Conservation (phyloP, 1,284 basidiomycete species). For the Puccinia coronata region DNA sequence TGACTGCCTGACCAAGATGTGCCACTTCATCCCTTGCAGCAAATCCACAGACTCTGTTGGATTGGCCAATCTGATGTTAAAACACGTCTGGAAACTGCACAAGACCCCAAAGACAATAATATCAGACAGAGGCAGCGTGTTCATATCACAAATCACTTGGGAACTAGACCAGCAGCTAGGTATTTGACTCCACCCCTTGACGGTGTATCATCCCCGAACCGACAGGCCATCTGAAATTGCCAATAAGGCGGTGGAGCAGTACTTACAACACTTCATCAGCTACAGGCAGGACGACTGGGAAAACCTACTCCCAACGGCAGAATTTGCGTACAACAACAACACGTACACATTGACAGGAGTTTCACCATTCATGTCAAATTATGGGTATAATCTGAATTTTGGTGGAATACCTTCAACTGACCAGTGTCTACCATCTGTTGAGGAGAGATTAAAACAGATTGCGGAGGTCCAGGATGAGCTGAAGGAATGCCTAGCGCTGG, state of each 20-base stretch:
- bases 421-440: too few species aligned
- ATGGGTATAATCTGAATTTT: too few species aligned
- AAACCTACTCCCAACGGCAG: slow-evolving; percentile 26
- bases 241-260: slow-evolving; percentile 32
- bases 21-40: neutral
- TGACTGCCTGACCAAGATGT: neutral
- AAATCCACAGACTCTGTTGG: too few species aligned
- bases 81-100: neutral
- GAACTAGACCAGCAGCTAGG: neutral
- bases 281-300: slow-evolving; percentile 40
- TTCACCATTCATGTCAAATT: too few species aligned
- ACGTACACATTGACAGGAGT: too few species aligned
- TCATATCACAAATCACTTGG: neutral
- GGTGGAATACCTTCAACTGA: too few species aligned
- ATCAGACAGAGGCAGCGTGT: slow-evolving; percentile 1
- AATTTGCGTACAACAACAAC: slow-evolving; percentile 18
- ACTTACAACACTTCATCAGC: slow-evolving; percentile 22
- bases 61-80: neutral
- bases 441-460: too few species aligned
- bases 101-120: slow-evolving; percentile 5
- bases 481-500: too few species aligned
- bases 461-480: too few species aligned
- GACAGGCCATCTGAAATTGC: slow-evolving; percentile 8
- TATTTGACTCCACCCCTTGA: neutral
- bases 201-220: slow-evolving; percentile 1